Evolutionary conservation across 1,284 basidiomycete genomes (phyloP), one percentile per base, ranked within the genome.

Genomic region (Mycena sp.): DNA sequence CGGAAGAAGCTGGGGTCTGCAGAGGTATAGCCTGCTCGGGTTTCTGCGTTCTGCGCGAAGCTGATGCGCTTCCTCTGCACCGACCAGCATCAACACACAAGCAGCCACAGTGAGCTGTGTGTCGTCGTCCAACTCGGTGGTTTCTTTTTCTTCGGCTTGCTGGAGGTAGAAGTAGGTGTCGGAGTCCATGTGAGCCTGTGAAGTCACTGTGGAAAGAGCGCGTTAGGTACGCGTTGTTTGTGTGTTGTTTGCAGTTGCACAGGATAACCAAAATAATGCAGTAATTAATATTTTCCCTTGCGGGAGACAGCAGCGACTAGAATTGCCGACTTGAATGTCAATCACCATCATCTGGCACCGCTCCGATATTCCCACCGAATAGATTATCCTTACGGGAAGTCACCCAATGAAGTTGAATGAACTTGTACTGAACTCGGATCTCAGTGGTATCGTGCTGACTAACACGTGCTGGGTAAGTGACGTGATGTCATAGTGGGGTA

Each of bases 1-100:
- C 0, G 76, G 75, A 0, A 78, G 67, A 2, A 82, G 74, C 12
- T 80, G 56, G 2, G 72, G 58, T 7, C 73, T 74, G 37, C 52
- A 51, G 2, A 79, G 72, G 43, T 78, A 79, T 12, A 61, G 48
- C 10, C 69, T 44, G n/a, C 17, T 63, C 19, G 25, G 51, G 3
- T 49, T 28, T 35, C 62, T 45, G 17, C 43, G 50, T 17, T 61
- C 51, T 19, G 23, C 21, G 12, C 52, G 59, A 2, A 55, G 30
- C 17, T 19, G 25, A 19, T 23, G 59, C n/a, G 59, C 21, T 16
- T 46, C 43, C 40, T 37, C 29, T 10, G 52, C 44, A 5, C 51
- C 51, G 14, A 69, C 28, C 35, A 64, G 63, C 11, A 64, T 64
- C n/a, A 70, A 70, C 6, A 59, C 66, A 19, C 51, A 44, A 50